Conservation (phyloP, 345 rosid species). For the Eutrema japonicum region DNA sequence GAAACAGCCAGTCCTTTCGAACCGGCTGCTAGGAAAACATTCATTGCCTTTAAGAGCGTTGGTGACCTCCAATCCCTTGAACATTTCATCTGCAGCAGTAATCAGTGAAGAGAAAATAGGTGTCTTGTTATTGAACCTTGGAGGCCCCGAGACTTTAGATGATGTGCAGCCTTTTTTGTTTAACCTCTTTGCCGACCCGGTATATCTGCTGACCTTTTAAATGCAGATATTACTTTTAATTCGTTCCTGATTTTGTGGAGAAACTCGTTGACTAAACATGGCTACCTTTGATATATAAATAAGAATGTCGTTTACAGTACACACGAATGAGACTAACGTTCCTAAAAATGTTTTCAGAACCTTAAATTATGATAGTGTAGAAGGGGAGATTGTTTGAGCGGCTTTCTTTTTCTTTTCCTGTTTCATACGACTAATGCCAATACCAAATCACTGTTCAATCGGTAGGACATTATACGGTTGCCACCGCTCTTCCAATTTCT, state of each 20-base stretch:
- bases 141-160: conserved; percentile 97
- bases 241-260: background rate
- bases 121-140: conserved; percentile 89
- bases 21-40: conserved; percentile 41
- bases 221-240: background rate
- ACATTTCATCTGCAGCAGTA: conserved; percentile 45
- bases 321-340: background rate
- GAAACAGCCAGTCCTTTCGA: conserved; percentile 35
- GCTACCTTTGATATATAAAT: background rate
- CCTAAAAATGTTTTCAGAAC: background rate
- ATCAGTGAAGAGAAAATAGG: conserved; percentile 70
- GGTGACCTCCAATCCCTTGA: conserved; percentile 59
- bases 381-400: conserved; percentile 1
- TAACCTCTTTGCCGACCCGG: conserved; percentile 98
- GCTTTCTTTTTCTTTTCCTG: background rate
- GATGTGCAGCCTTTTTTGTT: conserved; percentile 98
- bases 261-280: background rate
- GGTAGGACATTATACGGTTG: conserved; percentile 88
- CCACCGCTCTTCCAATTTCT: conserved; percentile 88
- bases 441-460: background rate
- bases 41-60: conserved; percentile 57
- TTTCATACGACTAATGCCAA: background rate
- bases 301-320: background rate
- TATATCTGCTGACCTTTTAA: conserved; percentile 29
- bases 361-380: background rate